Base-by-base conservation (phyloP, 345 rosid genomes). In the Syzygium aromaticum region DNA sequence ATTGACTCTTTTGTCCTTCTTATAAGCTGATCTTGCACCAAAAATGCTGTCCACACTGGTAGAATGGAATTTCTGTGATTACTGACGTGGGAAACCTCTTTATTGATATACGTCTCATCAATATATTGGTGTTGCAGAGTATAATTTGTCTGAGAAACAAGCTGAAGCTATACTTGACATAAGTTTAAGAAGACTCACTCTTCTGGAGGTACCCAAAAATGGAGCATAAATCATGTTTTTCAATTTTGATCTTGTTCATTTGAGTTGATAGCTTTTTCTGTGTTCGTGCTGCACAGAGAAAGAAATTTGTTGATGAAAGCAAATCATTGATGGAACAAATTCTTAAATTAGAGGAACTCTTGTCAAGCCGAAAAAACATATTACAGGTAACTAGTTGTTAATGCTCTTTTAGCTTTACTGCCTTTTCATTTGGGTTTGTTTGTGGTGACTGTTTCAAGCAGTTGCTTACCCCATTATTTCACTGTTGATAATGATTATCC, bases 81-180 rank as follows among this genome's bases (percentile, higher is more conserved):
- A 22, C 8, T 15, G 49, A 16, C 3, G 6, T 19, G 61, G 85
- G 88, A 52, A 53, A 52, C 22, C 63, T 82, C 80, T 84, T n/a
- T 46, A 43, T 56, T 5, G 0, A 23, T n/a, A 87, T 54, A 25
- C 11, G 46, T 87, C 49, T 54, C 59, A 43, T 87, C 14, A 6
- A 43, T 52, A 21, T 54, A 43, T 84, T 88, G 46, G 8, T 56
- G 46, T 86, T 90, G 88, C 93, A 97, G 98, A 91, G 87, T 95
- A 92, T 90, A 88, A 90, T 88, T 94, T 97, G 52, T 97, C 99
- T 86, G 97, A 91, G 87, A 96, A 95, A 87, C 99, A 97, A 93
- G 98, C 98, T 87, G 98, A 97, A 16, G 98, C 98, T 84, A 90
- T 97, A 87, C 89, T 97, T 89, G 99, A 94, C 91, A 97, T 97